Percentiles rank a stretch among this genome's conserved stretches.
phyloP scores from a whole-genome alignment of 2,329 filamentous ascomycete species.

The Monosporascus sp. region DNA sequence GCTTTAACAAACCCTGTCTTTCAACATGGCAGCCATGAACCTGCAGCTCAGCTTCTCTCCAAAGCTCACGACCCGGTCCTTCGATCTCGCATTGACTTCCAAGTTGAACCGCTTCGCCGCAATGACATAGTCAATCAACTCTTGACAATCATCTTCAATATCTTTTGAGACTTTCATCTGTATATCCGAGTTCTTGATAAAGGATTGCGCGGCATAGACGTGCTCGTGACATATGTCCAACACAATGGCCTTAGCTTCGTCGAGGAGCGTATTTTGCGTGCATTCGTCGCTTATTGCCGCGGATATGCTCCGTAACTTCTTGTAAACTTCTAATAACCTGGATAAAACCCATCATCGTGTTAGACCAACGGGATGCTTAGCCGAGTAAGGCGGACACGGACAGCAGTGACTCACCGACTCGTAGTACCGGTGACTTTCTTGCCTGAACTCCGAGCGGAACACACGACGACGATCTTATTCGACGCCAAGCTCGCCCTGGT shows the following conservation, averaged over 20 bases:
- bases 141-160: slow-evolving; percentile 74
- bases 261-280: slow-evolving; percentile 48
- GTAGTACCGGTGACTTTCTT: slow-evolving; percentile 95
- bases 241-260: slow-evolving; percentile 69
- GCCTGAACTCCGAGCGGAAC: slow-evolving; percentile 88
- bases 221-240: slow-evolving; percentile 80
- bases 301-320: slow-evolving; percentile 50
- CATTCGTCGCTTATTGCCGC: slow-evolving; percentile 47
- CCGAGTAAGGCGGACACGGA: background rate
- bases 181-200: slow-evolving; percentile 53
- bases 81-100: slow-evolving; percentile 72
- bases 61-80: slow-evolving; percentile 87
- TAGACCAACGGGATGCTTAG: slow-evolving; percentile 1
- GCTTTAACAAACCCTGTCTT: slow-evolving; percentile 54
- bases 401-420: slow-evolving; percentile 64
- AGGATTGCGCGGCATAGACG: slow-evolving; percentile 61
- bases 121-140: slow-evolving; percentile 68
- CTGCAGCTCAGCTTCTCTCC: slow-evolving; percentile 94
- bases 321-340: slow-evolving; percentile 56
- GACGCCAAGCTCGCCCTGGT: slow-evolving; percentile 54
- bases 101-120: slow-evolving; percentile 62
- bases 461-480: slow-evolving; percentile 84
- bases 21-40: slow-evolving; percentile 80
- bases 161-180: slow-evolving; percentile 55
- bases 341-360: slow-evolving; percentile 6